Evolutionary conservation across 2,329 filamentous ascomycete genomes (phyloP), one percentile per base, ranked within the genome.

Genomic region (Aureobasidium mangrovei): DNA sequence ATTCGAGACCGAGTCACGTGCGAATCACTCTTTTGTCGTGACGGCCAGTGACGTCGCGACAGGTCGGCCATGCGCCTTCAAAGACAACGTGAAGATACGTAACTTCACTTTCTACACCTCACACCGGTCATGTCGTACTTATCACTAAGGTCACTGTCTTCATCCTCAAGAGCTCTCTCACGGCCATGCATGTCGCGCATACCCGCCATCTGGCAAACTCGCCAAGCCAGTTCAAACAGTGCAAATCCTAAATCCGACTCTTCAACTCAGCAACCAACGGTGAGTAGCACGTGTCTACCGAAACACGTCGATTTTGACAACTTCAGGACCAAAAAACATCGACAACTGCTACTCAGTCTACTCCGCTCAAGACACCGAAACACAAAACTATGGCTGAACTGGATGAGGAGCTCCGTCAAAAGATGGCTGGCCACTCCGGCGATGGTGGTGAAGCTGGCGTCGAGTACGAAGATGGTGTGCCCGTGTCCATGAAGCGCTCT

Each of bases 381-480:
- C 48, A 24, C 12, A 86, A 85, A 66, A 82, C 81, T 0, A 72
- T 80, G 55, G 74, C 79, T 0, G 75, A 89, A 61, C 67, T 80
- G 1, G 86, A 91, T 62, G 79, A 81, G 57, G 85, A 89, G 60
- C 66, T 91, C 27, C 75, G 76, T 39, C 66, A 76, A 56, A 86
- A 82, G 57, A 75, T 91, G 62, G 82, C 86, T 60, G 80, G 77
- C 8, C 72, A 84, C 31, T 77, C 84, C 0, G 86, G 86, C 0
- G 85, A 84, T 40, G 57, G 57, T 7, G 86, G 87, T 7, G 79
- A 78, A 28, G 75, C 84, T 3, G 87, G 86, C 0, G 72, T 91
- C 4, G 86, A 90, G 67, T 84, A 86, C 57, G 86, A 91, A 66
- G 78, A 88, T 61, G 87, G 87, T 0, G 78, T 84, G 65, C 81